Conservation (phyloP, 306 rosid genomes). For the Lagenaria siceraria region DNA sequence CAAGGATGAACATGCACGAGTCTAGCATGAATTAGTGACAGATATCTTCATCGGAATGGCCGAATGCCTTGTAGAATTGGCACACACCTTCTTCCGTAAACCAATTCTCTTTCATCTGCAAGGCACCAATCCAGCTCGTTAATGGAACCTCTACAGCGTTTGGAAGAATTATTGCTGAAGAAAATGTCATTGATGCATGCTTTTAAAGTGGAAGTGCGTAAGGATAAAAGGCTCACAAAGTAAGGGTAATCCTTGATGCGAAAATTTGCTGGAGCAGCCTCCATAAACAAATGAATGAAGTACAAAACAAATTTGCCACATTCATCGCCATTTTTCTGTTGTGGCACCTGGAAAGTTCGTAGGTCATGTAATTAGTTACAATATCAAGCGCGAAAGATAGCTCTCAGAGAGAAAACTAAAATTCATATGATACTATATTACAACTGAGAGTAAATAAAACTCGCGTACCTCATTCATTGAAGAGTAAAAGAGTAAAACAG, state of each 20-base stretch:
- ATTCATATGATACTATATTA: too few species aligned
- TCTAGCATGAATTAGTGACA: slow-evolving; percentile 5
- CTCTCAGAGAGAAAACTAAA: too few species aligned
- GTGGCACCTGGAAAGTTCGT: slow-evolving; percentile 50
- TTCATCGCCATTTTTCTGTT: slow-evolving; percentile 54
- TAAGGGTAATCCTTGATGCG: slow-evolving; percentile 44
- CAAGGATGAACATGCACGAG: not conserved
- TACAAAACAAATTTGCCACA: slow-evolving; percentile 70
- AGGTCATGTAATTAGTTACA: not conserved
- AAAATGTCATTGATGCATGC: not conserved
- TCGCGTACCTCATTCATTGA: too few species aligned
- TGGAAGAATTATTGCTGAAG: not conserved
- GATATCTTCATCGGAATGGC: slow-evolving; percentile 9
- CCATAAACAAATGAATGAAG: slow-evolving; percentile 51
- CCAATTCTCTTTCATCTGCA: slow-evolving; percentile 73
- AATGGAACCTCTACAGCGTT: not conserved
- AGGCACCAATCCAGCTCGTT: slow-evolving; percentile 6
- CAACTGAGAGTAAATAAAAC: too few species aligned
- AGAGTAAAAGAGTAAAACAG: too few species aligned
- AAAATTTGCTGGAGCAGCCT: slow-evolving; percentile 46
- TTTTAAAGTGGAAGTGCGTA: not conserved
- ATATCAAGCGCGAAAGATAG: too few species aligned
- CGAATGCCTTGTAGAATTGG: slow-evolving; percentile 26
- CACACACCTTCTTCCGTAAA: slow-evolving; percentile 36
- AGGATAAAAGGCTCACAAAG: slow-evolving; percentile 40